Evolutionary conservation across 192 early-diverging fungal species (phyloP).

Genomic region (Spizellomyces sp.): DNA sequence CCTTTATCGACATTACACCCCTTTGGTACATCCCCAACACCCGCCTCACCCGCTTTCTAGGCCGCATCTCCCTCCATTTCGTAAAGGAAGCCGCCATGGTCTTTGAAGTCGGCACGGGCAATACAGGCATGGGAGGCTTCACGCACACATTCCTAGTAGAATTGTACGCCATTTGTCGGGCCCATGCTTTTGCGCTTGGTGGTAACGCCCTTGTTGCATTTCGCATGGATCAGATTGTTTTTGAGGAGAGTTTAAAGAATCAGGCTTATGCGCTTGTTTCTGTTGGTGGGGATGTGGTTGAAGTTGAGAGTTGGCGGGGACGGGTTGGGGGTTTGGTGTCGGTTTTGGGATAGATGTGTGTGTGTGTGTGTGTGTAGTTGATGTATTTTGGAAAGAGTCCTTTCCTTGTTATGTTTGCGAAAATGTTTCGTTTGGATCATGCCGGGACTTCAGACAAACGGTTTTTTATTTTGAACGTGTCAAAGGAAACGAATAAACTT

Average conservation of each 20-base stretch:
- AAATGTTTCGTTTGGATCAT: no score
- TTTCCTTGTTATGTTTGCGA: no score
- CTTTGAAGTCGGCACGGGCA: constrained; percentile 47
- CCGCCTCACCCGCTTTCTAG: constrained; percentile 57
- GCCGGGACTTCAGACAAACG: no score
- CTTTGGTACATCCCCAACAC: constrained; percentile 64
- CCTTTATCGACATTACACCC: constrained; percentile 67
- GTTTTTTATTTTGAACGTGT: no score
- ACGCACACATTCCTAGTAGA: constrained; percentile 69
- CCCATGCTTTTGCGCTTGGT: constrained; percentile 69
- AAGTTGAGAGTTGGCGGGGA: neutral
- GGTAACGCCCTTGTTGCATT: constrained; percentile 75
- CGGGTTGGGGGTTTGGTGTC: neutral
- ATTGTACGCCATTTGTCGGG: constrained; percentile 63
- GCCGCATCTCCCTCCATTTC: constrained; percentile 78
- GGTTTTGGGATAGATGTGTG: no score
- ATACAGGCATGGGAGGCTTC: constrained; percentile 73
- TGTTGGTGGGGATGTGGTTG: constrained; percentile 65
- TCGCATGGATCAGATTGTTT: constrained; percentile 64
- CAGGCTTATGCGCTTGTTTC: constrained; percentile 71
- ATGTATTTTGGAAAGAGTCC: no score
- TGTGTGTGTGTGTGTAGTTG: no score
- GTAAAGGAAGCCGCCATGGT: constrained; percentile 67
- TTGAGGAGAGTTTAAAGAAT: constrained; percentile 69
- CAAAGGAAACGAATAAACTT: no score